Evolutionary conservation across 176 grass and related monocot species (phyloP).

Genomic region (Cenchrus purpureus): DNA sequence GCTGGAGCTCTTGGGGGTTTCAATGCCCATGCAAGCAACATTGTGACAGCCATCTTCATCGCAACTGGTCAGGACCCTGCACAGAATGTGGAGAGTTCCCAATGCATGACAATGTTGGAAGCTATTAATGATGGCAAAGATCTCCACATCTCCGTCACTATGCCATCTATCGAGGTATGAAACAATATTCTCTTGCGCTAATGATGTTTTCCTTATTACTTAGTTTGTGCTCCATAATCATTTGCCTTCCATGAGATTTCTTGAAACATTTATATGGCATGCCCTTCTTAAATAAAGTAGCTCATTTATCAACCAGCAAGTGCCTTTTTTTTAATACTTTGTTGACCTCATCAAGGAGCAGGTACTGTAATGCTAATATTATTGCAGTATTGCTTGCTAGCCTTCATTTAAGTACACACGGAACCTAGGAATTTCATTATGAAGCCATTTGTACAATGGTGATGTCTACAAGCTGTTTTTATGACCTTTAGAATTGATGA

Average conservation of each 20-base stretch:
- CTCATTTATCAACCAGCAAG: neutral
- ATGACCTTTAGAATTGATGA: neutral
- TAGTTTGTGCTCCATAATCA: neutral
- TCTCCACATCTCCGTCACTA: constrained; percentile 92
- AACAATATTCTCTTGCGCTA: neutral
- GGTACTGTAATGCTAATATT: neutral
- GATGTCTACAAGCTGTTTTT: neutral
- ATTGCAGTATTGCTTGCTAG: neutral
- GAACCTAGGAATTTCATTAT: constrained; percentile 7
- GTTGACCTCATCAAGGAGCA: neutral
- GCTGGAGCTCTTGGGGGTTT: constrained; percentile 95
- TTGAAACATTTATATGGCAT: constrained; percentile 9
- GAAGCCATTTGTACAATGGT: neutral
- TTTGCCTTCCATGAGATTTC: constrained; percentile 10
- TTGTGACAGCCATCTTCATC: constrained; percentile 87
- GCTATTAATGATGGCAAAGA: constrained; percentile 85
- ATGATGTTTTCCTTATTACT: neutral
- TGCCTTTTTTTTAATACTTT: neutral
- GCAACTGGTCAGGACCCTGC: constrained; percentile 97
- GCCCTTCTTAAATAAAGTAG: neutral
- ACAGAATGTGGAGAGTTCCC: constrained; percentile 95
- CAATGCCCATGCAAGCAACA: constrained; percentile 97
- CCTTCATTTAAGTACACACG: constrained; percentile 3
- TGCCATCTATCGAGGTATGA: constrained; percentile 97
- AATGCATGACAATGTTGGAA: constrained; percentile 98